phyloP scores from a whole-genome alignment of 1,284 basidiomycete species.

The Fomitiporia mediterranea region DNA sequence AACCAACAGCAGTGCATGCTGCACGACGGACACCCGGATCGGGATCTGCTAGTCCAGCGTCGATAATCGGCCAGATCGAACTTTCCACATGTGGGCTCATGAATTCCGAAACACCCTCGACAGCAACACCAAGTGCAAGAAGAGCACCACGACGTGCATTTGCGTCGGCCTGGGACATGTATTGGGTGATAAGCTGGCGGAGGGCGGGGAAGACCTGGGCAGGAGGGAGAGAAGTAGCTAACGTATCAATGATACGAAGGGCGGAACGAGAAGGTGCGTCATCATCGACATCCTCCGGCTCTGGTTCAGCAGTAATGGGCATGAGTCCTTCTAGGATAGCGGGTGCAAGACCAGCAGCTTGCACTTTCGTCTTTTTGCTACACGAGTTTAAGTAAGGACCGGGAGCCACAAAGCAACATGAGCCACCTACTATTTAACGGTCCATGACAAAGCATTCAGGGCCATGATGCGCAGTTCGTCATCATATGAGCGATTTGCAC shows the following conservation, averaged over 20 bases:
- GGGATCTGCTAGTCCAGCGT: slow-evolving; percentile 81
- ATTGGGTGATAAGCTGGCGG: slow-evolving; percentile 74
- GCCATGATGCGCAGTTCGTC: slow-evolving; percentile 85
- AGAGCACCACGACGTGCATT: slow-evolving; percentile 86
- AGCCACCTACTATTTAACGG: slow-evolving; percentile 75
- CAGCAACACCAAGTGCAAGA: slow-evolving; percentile 92
- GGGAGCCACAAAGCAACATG: background rate
- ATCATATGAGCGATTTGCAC: slow-evolving; percentile 78
- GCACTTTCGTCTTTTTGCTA: slow-evolving; percentile 96
- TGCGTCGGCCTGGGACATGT: slow-evolving; percentile 79
- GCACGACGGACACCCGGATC: slow-evolving; percentile 91
- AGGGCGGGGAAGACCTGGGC: slow-evolving; percentile 96
- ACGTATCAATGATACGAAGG: slow-evolving; percentile 91
- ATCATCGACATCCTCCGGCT: slow-evolving; percentile 38
- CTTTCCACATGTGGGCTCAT: slow-evolving; percentile 74
- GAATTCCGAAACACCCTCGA: slow-evolving; percentile 98
- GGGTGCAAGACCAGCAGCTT: slow-evolving; percentile 80
- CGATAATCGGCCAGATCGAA: slow-evolving; percentile 93
- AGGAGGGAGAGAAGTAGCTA: slow-evolving; percentile 92
- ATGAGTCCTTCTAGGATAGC: slow-evolving; percentile 90
- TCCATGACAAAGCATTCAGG: slow-evolving; percentile 95
- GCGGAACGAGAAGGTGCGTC: slow-evolving; percentile 55
- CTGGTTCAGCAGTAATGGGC: slow-evolving; percentile 89
- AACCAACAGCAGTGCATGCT: slow-evolving; percentile 92
- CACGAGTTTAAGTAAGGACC: slow-evolving; percentile 15